Conservation (phyloP, 768 basidiomycete genomes). For the Rhodotorula toruloides region DNA sequence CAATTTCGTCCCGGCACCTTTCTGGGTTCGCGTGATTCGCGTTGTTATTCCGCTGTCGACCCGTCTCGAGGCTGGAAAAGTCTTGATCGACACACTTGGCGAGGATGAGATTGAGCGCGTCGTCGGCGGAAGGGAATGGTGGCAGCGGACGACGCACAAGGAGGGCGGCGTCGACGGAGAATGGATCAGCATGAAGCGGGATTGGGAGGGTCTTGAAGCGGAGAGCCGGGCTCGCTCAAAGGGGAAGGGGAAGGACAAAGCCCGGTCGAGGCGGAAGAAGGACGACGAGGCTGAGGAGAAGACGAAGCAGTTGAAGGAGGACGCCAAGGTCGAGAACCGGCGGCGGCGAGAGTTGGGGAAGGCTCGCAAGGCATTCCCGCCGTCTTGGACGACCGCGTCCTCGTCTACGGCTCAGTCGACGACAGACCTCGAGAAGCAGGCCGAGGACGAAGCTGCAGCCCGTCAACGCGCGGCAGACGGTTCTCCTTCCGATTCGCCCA, state of each 20-base stretch:
- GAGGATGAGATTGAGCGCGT: constrained; percentile 52
- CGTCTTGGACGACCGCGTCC: no score
- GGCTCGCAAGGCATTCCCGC: no score
- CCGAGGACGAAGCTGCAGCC: no score
- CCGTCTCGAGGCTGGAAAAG: constrained; percentile 32
- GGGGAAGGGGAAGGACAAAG: not conserved
- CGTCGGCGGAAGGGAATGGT: constrained; percentile 91
- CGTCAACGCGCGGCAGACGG: no score
- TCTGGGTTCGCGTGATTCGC: constrained; percentile 48
- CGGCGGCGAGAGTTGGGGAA: constrained; percentile 25
- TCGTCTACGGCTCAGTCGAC: no score
- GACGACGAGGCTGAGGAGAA: constrained; percentile 27
- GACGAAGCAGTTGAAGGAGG: constrained; percentile 9
- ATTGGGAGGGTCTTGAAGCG: constrained; percentile 38
- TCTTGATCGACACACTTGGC: constrained; percentile 30
- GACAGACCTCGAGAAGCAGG: no score
- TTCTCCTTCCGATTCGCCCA: no score
- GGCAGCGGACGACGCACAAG: constrained; percentile 74
- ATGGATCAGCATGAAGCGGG: constrained; percentile 50
- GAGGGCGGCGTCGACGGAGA: constrained; percentile 53
- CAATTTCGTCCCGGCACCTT: constrained; percentile 48
- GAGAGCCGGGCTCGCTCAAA: constrained; percentile 32
- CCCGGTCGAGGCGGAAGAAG: constrained; percentile 4
- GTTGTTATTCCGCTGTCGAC: constrained; percentile 46
- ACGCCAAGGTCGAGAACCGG: not conserved